Evolutionary conservation across 176 grass and related monocot species (phyloP), one percentile per base, ranked within the genome.

Genomic region (Oryza australiensis): DNA sequence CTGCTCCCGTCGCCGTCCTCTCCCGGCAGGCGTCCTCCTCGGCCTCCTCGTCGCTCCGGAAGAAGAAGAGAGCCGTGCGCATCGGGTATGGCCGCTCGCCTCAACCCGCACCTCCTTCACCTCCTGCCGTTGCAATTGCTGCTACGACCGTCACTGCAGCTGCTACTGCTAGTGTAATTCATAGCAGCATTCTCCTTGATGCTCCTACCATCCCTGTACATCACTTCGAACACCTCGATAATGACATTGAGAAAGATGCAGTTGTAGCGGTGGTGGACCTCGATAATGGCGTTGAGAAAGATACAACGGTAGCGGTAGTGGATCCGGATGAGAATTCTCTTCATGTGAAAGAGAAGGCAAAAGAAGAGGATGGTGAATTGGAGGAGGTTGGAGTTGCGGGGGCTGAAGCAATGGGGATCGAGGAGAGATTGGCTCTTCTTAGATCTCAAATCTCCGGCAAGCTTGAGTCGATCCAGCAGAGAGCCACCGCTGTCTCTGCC

Each of bases 11-110:
- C 12, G 26, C 67, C 2, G 34, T 1, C 13, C 74, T 89, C n/a
- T 80, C 87, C 9, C 68, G 70, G 70, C 84, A 73, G 35, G 26
- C 73, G 29, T 76, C 84, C 29, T 38, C 29, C 7, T 73, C 85
- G 55, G 55, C n/a, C 49, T 72, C 75, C 40, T 80, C 69, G 64
- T 67, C 93, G 73, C 94, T 94, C 24, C 91, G 96, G 28, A 95
- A 95, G 88, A 99, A 99, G 89, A 99, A 95, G 85, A 86, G 93
- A 68, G 96, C 91, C 29, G 89, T 95, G 57, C 96, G 96, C 81
- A 90, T 99, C 67, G 96, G 96, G 45, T 95, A 95, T 59, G 96
- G 86, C 62, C 96, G 96, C 62, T 77, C 83, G 81, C 80, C 89
- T 69, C 84, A 66, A 20, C 71, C 70, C 2, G 23, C 10, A 42